Conservation (phyloP, 257 asterid species). For the Catharanthus roseus region DNA sequence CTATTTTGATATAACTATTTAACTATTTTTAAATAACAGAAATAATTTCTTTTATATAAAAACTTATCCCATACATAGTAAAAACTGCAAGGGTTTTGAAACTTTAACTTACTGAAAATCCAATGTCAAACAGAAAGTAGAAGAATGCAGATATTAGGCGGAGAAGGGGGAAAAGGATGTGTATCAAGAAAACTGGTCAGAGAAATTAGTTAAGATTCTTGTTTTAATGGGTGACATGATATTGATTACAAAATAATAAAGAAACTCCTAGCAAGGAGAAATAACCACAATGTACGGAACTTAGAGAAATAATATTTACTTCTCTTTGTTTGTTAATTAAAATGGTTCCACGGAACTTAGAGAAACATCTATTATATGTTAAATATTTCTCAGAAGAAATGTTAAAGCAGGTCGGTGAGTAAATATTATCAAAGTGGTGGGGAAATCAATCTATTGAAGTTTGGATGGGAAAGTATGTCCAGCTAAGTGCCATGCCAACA, state of each 20-base stretch:
- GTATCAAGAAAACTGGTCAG: neutral
- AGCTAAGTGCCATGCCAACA: neutral
- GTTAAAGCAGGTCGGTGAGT: neutral
- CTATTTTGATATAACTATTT: too few species aligned
- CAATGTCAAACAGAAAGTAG: neutral
- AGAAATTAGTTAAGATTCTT: neutral
- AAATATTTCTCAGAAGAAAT: neutral
- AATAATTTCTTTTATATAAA: too few species aligned
- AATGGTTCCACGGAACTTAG: neutral
- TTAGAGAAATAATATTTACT: neutral
- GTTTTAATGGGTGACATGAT: too few species aligned
- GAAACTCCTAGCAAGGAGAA: neutral
- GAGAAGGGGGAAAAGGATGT: too few species aligned
- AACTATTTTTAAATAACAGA: too few species aligned
- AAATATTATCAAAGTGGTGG: neutral
- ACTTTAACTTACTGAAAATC: neutral
- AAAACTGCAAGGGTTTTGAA: neutral
- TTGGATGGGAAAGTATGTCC: neutral
- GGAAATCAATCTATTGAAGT: neutral
- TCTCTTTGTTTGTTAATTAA: neutral
- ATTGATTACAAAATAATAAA: neutral
- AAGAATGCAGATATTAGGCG: neutral
- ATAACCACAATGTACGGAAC: neutral
- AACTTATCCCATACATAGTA: too few species aligned
- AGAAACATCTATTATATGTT: neutral